Percentiles rank a stretch among this genome's conserved stretches.
Evolutionary conservation across 2,329 filamentous ascomycete genomes (phyloP).

Genomic region (Zasmidium cellare): DNA sequence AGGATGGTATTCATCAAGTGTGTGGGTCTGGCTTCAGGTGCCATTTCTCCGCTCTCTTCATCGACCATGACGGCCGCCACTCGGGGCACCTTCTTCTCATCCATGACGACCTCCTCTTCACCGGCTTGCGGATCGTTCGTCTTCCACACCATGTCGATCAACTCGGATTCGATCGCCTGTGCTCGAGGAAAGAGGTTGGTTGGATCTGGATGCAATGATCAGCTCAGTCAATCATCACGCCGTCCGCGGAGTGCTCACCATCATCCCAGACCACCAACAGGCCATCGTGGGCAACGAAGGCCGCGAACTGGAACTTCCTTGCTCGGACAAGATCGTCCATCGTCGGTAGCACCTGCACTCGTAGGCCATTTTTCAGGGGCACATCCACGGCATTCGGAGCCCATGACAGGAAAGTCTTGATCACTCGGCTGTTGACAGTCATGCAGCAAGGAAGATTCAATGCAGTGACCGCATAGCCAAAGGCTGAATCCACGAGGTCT

Average conservation of each 20-base stretch:
- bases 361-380: slow-evolving; percentile 73
- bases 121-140: slow-evolving; percentile 54
- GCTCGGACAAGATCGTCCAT: slow-evolving; percentile 69
- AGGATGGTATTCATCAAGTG: slow-evolving; percentile 70
- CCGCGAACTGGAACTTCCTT: slow-evolving; percentile 77
- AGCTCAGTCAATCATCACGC: background rate
- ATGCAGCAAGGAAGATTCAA: slow-evolving; percentile 78
- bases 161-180: slow-evolving; percentile 70
- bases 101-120: slow-evolving; percentile 52
- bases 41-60: slow-evolving; percentile 68
- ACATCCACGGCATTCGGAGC: slow-evolving; percentile 72
- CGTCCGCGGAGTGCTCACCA: slow-evolving; percentile 31
- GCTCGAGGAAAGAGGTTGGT: slow-evolving; percentile 69
- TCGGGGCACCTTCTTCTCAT: slow-evolving; percentile 48
- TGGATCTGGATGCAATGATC: slow-evolving; percentile 46
- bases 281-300: slow-evolving; percentile 71
- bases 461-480: slow-evolving; percentile 65
- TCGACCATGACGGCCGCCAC: slow-evolving; percentile 62
- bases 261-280: slow-evolving; percentile 82
- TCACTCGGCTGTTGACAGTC: slow-evolving; percentile 77
- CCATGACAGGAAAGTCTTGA: slow-evolving; percentile 75
- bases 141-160: slow-evolving; percentile 78
- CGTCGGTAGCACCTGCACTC: slow-evolving; percentile 72
- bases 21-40: slow-evolving; percentile 64
- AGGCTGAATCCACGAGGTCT: slow-evolving; percentile 60